Conservation (phyloP, 257 asterid genomes). For the Primulina huaijiensis region DNA sequence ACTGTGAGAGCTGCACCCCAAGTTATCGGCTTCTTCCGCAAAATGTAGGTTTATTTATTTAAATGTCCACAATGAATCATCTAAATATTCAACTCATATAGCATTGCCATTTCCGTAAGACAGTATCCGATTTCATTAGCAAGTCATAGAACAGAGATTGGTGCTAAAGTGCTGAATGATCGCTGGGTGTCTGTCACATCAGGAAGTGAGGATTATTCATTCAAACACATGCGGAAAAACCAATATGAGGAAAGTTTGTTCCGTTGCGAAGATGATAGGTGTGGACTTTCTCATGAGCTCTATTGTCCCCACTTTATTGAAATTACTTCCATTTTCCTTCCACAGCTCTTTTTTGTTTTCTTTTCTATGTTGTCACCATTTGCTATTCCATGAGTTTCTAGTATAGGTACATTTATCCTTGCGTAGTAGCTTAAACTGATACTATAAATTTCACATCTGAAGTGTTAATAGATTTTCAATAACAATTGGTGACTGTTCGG, state of each 20-base stretch:
- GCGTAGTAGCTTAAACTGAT: conserved; percentile 8
- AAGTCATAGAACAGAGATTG: conserved; percentile 70
- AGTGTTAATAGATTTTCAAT: conserved; percentile 15
- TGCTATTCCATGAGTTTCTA: conserved; percentile 18
- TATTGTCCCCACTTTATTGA: conserved; percentile 19
- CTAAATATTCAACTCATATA: conserved; percentile 31
- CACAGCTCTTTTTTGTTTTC: conserved; percentile 13
- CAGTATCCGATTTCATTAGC: conserved; percentile 82
- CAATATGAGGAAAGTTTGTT: conserved; percentile 97
- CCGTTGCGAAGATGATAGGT: conserved; percentile 98
- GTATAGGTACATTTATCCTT: background rate
- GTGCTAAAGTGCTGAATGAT: conserved; percentile 76
- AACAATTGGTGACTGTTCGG: conserved; percentile 1
- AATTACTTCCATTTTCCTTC: conserved; percentile 6
- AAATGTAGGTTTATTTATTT: conserved; percentile 51
- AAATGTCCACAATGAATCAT: conserved; percentile 20
- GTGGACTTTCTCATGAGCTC: conserved; percentile 22
- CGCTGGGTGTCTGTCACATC: conserved; percentile 97
- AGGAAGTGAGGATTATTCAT: conserved; percentile 97
- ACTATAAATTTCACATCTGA: conserved; percentile 1
- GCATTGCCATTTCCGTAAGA: conserved; percentile 28
- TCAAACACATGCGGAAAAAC: conserved; percentile 95
- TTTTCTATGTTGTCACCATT: conserved; percentile 13
- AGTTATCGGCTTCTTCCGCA: conserved; percentile 93
- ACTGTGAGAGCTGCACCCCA: conserved; percentile 82